These are phyloP conservation scores for Fusarium transvaalense DNA, from an alignment of 2,329 filamentous ascomycete species.

Conservation along the genomic window DNA sequence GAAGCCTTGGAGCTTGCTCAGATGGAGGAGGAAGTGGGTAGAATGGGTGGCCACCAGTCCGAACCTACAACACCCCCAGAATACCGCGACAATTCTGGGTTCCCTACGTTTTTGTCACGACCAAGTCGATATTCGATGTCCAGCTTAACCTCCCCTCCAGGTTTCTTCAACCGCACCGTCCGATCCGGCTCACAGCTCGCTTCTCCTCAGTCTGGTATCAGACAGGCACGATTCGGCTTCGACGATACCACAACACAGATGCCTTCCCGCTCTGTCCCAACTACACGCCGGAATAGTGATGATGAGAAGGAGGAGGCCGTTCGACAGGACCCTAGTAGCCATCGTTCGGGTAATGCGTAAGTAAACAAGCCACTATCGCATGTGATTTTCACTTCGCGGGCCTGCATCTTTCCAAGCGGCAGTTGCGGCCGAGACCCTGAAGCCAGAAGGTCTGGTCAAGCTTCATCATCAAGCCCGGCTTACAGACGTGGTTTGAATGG, in stretches of 20 bases:
- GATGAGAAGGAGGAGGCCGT: conserved; percentile 86
- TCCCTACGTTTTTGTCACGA: conserved; percentile 83
- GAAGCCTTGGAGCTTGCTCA: conserved; percentile 87
- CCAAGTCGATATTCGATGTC: conserved; percentile 91
- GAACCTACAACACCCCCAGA: conserved; percentile 97
- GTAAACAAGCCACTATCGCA: conserved; percentile 56
- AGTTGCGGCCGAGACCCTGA: conserved; percentile 6
- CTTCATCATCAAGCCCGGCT: not conserved
- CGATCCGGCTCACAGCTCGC: conserved; percentile 84
- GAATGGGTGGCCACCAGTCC: conserved; percentile 80
- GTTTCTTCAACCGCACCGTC: conserved; percentile 77
- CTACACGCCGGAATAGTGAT: conserved; percentile 89
- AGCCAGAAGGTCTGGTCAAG: not conserved
- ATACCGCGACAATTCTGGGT: conserved; percentile 81
- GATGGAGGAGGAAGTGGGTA: conserved; percentile 82
- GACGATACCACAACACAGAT: conserved; percentile 69
- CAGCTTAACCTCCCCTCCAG: conserved; percentile 85
- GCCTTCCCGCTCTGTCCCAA: conserved; percentile 87
- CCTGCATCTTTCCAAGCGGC: conserved; percentile 22
- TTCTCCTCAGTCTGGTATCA: conserved; percentile 77
- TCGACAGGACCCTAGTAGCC: conserved; percentile 76
- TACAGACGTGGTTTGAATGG: not conserved
- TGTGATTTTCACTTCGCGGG: not conserved
- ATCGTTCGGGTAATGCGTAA: conserved; percentile 83
- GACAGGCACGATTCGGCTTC: conserved; percentile 69